Base-by-base conservation (phyloP, 192 early-diverging fungal genomes). In the Coemansia sp. region DNA sequence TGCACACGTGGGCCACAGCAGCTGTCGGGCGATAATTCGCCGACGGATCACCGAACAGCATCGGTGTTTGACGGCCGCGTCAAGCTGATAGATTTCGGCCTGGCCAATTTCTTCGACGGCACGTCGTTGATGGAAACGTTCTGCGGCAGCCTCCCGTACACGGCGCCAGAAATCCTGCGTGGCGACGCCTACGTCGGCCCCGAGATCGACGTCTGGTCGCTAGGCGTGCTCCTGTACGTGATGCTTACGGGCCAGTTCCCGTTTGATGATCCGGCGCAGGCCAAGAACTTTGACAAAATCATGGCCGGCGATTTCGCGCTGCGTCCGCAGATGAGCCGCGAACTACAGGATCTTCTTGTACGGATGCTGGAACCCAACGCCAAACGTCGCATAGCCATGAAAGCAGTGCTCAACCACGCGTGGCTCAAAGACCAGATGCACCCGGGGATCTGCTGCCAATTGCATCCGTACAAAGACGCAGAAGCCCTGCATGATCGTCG, bases 201-300 rank as follows among this genome's bases (percentile, higher is more conserved):
- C 5, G 96, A 98, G 64, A 89, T 98, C 33, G 96, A 98, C 64
- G 89, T 92, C 30, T 98, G 96, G 96, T 96, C 93, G 42, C 76
- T 97, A 30, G 96, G 96, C 8, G 91, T 98, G 3, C 82, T 93
- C 11, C 73, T 98, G 25, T 98, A 94, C 69, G 90, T 94, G 40
- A 87, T 97, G 79, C 88, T 92, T 80, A 88, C 72, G 68, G 91
- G 63, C 58, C 87, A 61, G 71, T 90, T 73, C 81, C 93, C 68
- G 77, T 95, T 81, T 55, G 83, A 78, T 7, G 83, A 85, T 28
- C 79, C 78, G 0, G 72, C 76, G 32, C 73, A 78, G 60, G 61
- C 68, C 25, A 66, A 76, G 36, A 82, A 83, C 62, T 84, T 75
- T 59, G 84, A 87, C 60, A 79, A 84, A n/a, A 89, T 87, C 48